These are phyloP conservation scores for Phytophthora hybrid DNA, from an alignment of 352 stramenopile genomes.

Conservation along the genomic window DNA sequence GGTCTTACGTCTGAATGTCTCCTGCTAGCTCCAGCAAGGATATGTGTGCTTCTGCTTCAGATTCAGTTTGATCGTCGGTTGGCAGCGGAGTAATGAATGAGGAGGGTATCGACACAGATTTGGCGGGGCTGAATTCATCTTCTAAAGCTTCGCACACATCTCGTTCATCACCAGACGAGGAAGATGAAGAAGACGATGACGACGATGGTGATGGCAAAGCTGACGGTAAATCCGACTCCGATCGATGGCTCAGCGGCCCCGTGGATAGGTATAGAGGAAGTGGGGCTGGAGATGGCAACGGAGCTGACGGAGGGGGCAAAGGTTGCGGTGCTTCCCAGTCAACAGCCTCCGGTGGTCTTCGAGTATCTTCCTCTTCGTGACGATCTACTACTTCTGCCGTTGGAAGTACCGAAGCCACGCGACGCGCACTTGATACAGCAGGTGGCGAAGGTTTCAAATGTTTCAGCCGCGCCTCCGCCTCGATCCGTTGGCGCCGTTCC, in stretches of 20 bases:
- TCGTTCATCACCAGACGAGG: slow-evolving; percentile 34
- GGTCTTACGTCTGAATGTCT: slow-evolving; percentile 12
- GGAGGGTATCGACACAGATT: slow-evolving; percentile 5
- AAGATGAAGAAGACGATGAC: slow-evolving; percentile 47
- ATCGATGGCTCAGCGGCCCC: slow-evolving; percentile 8
- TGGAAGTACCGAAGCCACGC: background rate
- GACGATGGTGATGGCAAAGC: slow-evolving; percentile 30
- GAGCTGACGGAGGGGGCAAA: slow-evolving; percentile 55
- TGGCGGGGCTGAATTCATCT: slow-evolving; percentile 26
- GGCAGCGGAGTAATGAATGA: background rate
- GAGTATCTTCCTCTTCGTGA: background rate
- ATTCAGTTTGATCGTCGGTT: slow-evolving; percentile 6
- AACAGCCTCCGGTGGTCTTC: slow-evolving; percentile 15
- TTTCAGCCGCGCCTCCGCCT: slow-evolving; percentile 75
- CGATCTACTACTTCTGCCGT: background rate
- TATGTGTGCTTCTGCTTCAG: slow-evolving; percentile 34
- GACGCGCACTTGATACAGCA: background rate
- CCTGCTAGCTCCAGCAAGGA: slow-evolving; percentile 66
- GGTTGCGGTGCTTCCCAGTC: slow-evolving; percentile 53
- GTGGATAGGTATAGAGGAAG: slow-evolving; percentile 51
- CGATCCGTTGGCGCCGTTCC: slow-evolving; percentile 72
- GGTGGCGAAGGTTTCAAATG: slow-evolving; percentile 38
- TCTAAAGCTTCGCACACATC: slow-evolving; percentile 24
- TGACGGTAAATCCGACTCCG: slow-evolving; percentile 27
- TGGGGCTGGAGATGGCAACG: slow-evolving; percentile 34